These are phyloP conservation scores for Cicer pinnatifidum DNA, from an alignment of 306 rosid genomes.

Conservation along the genomic window DNA sequence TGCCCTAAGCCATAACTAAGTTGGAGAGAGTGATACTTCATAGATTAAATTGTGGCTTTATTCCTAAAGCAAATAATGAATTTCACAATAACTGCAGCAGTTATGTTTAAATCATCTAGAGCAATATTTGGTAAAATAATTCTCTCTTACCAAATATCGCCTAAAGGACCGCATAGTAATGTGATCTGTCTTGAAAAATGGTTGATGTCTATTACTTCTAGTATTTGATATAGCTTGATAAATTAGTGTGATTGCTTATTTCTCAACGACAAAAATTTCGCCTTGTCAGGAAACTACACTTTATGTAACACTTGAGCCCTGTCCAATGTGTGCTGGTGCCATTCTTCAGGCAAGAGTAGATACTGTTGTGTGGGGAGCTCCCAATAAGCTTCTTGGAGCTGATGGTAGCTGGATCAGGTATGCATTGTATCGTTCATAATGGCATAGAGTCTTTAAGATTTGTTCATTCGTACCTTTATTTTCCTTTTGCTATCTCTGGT, in stretches of 20 bases:
- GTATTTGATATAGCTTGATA: slow-evolving; percentile 33
- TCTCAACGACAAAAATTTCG: slow-evolving; percentile 42
- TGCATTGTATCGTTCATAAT: slow-evolving; percentile 31
- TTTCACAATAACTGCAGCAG: background rate
- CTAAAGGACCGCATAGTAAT: background rate
- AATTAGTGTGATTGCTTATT: slow-evolving; percentile 37
- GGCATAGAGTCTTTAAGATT: slow-evolving; percentile 25
- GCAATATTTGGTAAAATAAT: slow-evolving; percentile 15
- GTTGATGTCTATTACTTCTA: slow-evolving; percentile 24
- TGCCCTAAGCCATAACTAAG: too few species aligned
- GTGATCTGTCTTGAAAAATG: slow-evolving; percentile 32
- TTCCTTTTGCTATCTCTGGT: background rate
- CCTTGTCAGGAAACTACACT: slow-evolving; percentile 70
- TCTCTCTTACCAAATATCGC: slow-evolving; percentile 16
- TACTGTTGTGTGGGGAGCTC: slow-evolving; percentile 97
- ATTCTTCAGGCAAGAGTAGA: slow-evolving; percentile 85
- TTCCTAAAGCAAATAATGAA: too few species aligned
- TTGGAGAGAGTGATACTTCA: too few species aligned
- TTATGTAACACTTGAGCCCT: slow-evolving; percentile 94
- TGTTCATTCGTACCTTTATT: background rate
- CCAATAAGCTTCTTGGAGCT: slow-evolving; percentile 98
- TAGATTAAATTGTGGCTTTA: too few species aligned
- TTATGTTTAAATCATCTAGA: slow-evolving; percentile 16
- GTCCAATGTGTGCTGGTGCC: slow-evolving; percentile 99
- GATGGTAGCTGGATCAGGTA: slow-evolving; percentile 99